A percentile compares a stretch with the other conserved stretches of the same genome.
Evolutionary conservation across 371 early-diverging fungal genomes (phyloP).

Genomic region (Rhizopus arrhizus): DNA sequence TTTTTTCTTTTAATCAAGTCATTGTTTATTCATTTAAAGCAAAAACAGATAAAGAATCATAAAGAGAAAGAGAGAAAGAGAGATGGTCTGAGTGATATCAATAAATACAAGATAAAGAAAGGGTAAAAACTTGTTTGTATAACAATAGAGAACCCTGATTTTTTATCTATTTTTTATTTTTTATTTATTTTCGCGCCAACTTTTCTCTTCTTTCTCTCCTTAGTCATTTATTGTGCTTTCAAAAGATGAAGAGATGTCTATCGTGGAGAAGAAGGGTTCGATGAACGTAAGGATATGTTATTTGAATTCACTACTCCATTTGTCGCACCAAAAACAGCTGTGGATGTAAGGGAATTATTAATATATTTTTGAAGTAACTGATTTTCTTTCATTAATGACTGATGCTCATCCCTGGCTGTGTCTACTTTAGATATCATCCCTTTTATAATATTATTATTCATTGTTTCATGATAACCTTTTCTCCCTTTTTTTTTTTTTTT

Average conservation of each 20-base stretch:
- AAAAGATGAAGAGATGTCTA: conserved; percentile 3
- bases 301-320: conserved; percentile 44
- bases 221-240: neutral
- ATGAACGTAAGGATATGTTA: conserved; percentile 25
- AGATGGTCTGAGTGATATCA: neutral
- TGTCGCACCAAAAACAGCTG: conserved; percentile 61
- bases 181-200: conserved; percentile 2
- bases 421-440: conserved; percentile 51
- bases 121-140: too few species aligned
- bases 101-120: too few species aligned
- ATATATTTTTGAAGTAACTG: conserved; percentile 59
- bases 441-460: conserved; percentile 11
- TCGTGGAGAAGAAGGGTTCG: conserved; percentile 23
- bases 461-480: neutral
- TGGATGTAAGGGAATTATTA: conserved; percentile 57
- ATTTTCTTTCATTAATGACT: conserved; percentile 53
- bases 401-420: conserved; percentile 46
- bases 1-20: too few species aligned
- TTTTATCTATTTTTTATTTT: neutral
- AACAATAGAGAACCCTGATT: too few species aligned
- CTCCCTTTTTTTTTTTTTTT: neutral
- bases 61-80: neutral
- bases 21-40: too few species aligned
- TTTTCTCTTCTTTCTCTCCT: neutral
- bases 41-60: too few species aligned